Evolutionary conservation across 345 rosid species (phyloP), one percentile per base, ranked within the genome.

Genomic region (Cardamine resedifolia): DNA sequence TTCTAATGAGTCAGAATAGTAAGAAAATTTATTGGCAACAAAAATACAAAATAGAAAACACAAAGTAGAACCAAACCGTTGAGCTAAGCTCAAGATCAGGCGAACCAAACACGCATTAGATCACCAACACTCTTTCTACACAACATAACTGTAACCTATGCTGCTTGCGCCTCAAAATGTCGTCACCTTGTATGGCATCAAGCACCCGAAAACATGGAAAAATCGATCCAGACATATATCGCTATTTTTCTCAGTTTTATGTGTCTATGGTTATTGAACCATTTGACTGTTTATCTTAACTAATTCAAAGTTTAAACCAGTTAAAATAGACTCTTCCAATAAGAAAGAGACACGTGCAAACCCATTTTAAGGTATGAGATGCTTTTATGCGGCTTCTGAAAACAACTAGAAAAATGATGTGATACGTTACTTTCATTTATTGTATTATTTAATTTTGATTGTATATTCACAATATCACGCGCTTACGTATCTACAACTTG

Each of bases 311-410:
- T 16, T 21, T 1, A 50, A 28, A 31, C 15, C 23, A 30, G 24
- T n/a, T 1, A 12, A 11, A 44, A 16, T 2, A 3, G 20, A 14
- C 18, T 63, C 0, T 2, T 0, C 85, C 82, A 83, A 10, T 79
- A 24, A 2, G 2, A 0, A 1, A 2, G 0, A 4, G 84, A 84
- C 88, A 88, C 85, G 82, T 76, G 73, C 1, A 6, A 11, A 28
- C 24, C 79, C 84, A 64, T 84, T 84, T 82, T 79, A 83, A 83
- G 88, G 84, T 70, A 18, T 11, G 65, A 71, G 80, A 75, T 83
- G 85, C 77, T 78, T 67, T 76, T 72, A 81, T 72, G 78, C 75
- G 55, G 49, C 78, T 64, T 82, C 78, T 71, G 82, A 76, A 64
- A 79, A 76, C 79, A 68, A 76, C 69, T 59, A 56, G 75, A 76